These are phyloP conservation scores for Suhomyces atakaporum DNA, from an alignment of 1,139 yeast genomes.

Conservation along the genomic window DNA sequence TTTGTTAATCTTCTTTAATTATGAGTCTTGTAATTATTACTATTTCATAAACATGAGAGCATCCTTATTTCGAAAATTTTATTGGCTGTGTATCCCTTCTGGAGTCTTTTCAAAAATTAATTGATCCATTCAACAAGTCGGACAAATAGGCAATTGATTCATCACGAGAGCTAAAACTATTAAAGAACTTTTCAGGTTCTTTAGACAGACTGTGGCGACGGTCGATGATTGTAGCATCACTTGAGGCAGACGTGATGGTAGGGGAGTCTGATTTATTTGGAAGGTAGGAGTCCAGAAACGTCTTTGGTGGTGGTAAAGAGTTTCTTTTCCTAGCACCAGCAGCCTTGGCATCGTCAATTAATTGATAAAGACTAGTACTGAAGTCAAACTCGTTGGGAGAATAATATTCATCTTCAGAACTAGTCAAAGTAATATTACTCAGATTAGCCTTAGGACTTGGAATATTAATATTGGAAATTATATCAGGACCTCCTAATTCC, in stretches of 20 bases:
- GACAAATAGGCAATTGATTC: constrained; percentile 40
- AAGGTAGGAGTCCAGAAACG: constrained; percentile 1
- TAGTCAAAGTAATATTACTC: constrained; percentile 17
- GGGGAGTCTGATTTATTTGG: constrained; percentile 5
- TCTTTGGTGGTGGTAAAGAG: neutral
- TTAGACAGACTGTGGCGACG: constrained; percentile 1
- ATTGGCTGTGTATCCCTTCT: no score
- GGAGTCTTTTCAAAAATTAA: constrained; percentile 14
- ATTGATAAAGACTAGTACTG: constrained; percentile 8
- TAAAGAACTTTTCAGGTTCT: constrained; percentile 54
- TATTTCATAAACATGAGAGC: no score
- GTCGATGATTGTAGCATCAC: constrained; percentile 38
- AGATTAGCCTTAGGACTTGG: constrained; percentile 4
- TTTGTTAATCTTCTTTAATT: no score
- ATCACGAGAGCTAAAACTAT: constrained; percentile 16
- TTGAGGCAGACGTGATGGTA: constrained; percentile 26
- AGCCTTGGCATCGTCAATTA: constrained; percentile 11
- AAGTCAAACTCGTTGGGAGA: constrained; percentile 32
- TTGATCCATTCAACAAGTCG: constrained; percentile 33
- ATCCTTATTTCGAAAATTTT: no score
- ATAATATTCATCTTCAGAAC: constrained; percentile 37
- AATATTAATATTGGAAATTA: neutral
- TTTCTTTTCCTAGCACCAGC: constrained; percentile 4
- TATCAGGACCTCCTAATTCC: constrained; percentile 1
- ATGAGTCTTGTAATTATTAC: no score